A percentile compares a stretch with the other conserved stretches of the same genome.
These are phyloP conservation scores for Coriaria nepalensis DNA, from an alignment of 306 rosid species.

Conservation along the genomic window DNA sequence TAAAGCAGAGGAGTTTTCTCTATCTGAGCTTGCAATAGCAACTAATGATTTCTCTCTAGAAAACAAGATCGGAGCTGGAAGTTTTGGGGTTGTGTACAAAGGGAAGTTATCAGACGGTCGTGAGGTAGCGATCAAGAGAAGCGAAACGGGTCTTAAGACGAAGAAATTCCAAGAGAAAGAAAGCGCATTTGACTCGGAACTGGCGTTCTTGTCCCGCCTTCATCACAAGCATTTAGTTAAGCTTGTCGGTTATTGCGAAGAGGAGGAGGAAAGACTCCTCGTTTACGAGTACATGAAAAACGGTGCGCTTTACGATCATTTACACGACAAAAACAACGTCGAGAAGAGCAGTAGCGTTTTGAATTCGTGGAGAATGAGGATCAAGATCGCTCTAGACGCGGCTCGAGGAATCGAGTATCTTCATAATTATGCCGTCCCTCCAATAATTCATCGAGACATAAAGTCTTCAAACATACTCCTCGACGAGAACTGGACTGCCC, in stretches of 20 bases:
- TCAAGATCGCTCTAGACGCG: slow-evolving; percentile 78
- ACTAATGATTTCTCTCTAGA: slow-evolving; percentile 45
- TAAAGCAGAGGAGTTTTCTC: slow-evolving; percentile 59
- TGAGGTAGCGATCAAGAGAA: slow-evolving; percentile 78
- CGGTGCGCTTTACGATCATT: slow-evolving; percentile 71
- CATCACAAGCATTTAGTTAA: slow-evolving; percentile 88
- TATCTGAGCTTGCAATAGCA: slow-evolving; percentile 59
- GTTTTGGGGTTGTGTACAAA: slow-evolving; percentile 76
- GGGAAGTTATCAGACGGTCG: slow-evolving; percentile 67
- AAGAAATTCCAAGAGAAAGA: slow-evolving; percentile 83
- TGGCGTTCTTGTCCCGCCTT: slow-evolving; percentile 71
- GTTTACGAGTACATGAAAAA: slow-evolving; percentile 88
- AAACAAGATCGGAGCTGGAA: slow-evolving; percentile 74
- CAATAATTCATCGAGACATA: slow-evolving; percentile 81
- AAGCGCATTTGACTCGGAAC: slow-evolving; percentile 78
- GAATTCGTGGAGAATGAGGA: slow-evolving; percentile 76
- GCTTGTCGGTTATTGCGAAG: slow-evolving; percentile 79
- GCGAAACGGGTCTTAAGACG: slow-evolving; percentile 29
- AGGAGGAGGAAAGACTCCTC: slow-evolving; percentile 67
- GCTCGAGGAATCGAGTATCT: slow-evolving; percentile 89
- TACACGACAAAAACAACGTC: slow-evolving; percentile 54
- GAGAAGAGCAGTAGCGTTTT: slow-evolving; percentile 40
- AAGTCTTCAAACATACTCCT: slow-evolving; percentile 80
- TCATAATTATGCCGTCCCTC: slow-evolving; percentile 86
- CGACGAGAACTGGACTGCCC: slow-evolving; percentile 56